Conservation (phyloP, 2,329 filamentous ascomycete genomes). For the Periconia sp. region DNA sequence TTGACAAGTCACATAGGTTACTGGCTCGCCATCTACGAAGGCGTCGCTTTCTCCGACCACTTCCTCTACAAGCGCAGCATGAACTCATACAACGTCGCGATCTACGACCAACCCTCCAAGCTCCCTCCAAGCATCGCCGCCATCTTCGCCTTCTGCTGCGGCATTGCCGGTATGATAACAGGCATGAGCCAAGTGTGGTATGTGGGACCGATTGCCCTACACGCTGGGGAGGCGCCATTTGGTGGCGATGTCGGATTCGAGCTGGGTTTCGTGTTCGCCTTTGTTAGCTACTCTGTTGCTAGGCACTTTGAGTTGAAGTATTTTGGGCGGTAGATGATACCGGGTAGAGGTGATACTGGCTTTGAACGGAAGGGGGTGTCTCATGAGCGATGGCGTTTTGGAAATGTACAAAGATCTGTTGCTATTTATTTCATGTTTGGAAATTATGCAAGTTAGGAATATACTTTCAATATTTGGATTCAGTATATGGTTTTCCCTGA, state of each 20-base stretch:
- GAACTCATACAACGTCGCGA: conserved; percentile 58
- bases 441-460: too few relatives aligned
- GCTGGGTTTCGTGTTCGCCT: conserved; percentile 62
- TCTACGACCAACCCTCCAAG: conserved; percentile 59
- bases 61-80: conserved; percentile 68
- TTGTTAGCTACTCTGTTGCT: conserved; percentile 6
- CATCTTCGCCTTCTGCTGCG: conserved; percentile 62
- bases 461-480: too few relatives aligned
- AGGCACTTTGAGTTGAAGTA: conserved; percentile 6
- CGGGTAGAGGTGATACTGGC: neutral
- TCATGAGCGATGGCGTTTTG: too few relatives aligned
- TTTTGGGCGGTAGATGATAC: conserved; percentile 4
- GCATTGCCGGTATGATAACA: conserved; percentile 65
- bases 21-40: conserved; percentile 75
- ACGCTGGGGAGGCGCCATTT: conserved; percentile 54
- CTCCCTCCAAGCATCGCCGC: conserved; percentile 68
- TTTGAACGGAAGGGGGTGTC: neutral
- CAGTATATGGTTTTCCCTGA: too few relatives aligned
- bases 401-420: too few relatives aligned
- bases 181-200: conserved; percentile 72
- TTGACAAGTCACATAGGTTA: conserved; percentile 53
- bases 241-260: conserved; percentile 68
- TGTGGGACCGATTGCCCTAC: conserved; percentile 65
- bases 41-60: conserved; percentile 66
- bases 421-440: too few relatives aligned